Percentiles rank a stretch among this genome's conserved stretches.
Conservation (phyloP, 2,329 filamentous ascomycete species). For the Neoscytalidium dimidiatum region DNA sequence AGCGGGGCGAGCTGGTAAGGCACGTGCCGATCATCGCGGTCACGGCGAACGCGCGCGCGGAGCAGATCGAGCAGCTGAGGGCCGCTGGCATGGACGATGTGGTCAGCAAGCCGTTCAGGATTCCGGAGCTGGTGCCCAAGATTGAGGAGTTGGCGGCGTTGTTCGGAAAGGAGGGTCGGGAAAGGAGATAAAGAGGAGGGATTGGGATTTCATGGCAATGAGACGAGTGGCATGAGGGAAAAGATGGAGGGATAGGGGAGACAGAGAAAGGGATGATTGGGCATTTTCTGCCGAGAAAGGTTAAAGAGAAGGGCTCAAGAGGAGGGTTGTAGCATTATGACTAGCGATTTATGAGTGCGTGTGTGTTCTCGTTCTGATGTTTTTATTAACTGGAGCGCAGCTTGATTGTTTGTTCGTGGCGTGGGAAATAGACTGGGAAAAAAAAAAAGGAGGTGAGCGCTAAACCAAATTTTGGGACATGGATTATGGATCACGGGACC, state of each 20-base stretch:
- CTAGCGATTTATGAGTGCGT: no score
- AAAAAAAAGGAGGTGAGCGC: neutral
- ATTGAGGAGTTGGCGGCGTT: conserved; percentile 47
- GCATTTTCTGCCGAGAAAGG: no score
- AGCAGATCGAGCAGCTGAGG: conserved; percentile 42
- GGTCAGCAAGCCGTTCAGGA: conserved; percentile 54
- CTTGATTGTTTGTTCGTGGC: neutral
- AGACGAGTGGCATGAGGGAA: neutral
- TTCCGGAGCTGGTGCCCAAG: conserved; percentile 52
- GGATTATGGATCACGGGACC: neutral
- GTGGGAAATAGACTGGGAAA: neutral
- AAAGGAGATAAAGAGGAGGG: neutral
- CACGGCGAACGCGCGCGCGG: conserved; percentile 43
- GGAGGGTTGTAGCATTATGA: no score
- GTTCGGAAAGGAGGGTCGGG: neutral
- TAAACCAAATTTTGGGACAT: no score
- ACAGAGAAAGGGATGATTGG: no score
- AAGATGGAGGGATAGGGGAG: no score
- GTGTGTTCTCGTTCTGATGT: no score
- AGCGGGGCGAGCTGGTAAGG: conserved; percentile 32
- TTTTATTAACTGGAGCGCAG: no score
- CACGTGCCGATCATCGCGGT: conserved; percentile 46
- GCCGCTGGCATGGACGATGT: conserved; percentile 50
- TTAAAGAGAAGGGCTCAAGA: no score
- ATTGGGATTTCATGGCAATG: no score